Percentiles rank a stretch among this genome's conserved stretches.
Conservation (phyloP, 2,329 filamentous ascomycete species). For the Alternaria consortialis region DNA sequence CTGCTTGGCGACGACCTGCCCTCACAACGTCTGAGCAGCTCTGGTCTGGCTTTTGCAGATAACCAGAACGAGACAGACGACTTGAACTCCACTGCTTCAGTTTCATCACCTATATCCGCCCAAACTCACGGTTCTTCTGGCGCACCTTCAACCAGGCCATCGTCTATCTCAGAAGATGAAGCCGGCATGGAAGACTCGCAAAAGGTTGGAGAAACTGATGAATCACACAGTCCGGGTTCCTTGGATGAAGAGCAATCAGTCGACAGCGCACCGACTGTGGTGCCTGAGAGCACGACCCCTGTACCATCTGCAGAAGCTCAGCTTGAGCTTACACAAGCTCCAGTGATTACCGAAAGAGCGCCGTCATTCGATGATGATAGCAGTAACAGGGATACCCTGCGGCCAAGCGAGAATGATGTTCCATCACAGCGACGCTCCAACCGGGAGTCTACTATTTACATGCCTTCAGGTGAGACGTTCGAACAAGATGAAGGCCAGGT, state of each 20-base stretch:
- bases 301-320: slow-evolving; percentile 34
- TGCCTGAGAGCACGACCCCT: slow-evolving; percentile 41
- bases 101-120: slow-evolving; percentile 50
- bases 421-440: slow-evolving; percentile 38
- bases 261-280: slow-evolving; percentile 48
- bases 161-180: slow-evolving; percentile 52
- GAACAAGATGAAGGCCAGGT: slow-evolving; percentile 25
- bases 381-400: slow-evolving; percentile 28
- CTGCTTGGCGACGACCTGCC: slow-evolving; percentile 24
- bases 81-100: slow-evolving; percentile 45
- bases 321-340: slow-evolving; percentile 11
- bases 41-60: slow-evolving; percentile 62
- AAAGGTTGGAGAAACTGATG: slow-evolving; percentile 25
- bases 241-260: slow-evolving; percentile 45
- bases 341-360: slow-evolving; percentile 13
- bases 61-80: slow-evolving; percentile 47
- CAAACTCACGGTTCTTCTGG: slow-evolving; percentile 50
- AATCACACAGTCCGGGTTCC: slow-evolving; percentile 22
- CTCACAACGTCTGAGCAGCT: slow-evolving; percentile 53
- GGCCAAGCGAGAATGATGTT: slow-evolving; percentile 22
- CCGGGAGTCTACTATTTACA: slow-evolving; percentile 45
- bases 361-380: slow-evolving; percentile 22
- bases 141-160: slow-evolving; percentile 50
- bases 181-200: slow-evolving; percentile 27
- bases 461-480: slow-evolving; percentile 30